Evolutionary conservation across 345 rosid genomes (phyloP), one percentile per base, ranked within the genome.

Genomic region (Bruguiera sexangula): DNA sequence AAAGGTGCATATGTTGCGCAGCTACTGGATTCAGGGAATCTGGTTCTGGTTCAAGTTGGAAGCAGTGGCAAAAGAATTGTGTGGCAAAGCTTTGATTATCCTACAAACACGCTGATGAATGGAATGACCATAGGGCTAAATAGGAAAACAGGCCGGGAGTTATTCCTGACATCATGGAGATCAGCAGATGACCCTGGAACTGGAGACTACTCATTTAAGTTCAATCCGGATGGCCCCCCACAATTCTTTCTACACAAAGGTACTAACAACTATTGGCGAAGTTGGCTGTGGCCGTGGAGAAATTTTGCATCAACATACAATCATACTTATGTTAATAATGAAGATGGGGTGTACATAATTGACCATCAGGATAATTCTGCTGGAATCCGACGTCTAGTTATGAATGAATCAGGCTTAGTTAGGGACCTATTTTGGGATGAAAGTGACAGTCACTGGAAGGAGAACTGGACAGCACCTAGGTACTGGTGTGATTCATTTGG

Each of bases 51-150:
- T 2, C 26, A 57, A 31, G 27, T 31, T 2, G 63, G 19, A 15
- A 51, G n/a, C 6, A 53, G 1, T 7, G 0, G 50, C 8, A 53
- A 65, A 30, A 39, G 24, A 6, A 9, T 69, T 30, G 2, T 73
- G 4, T 80, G 83, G 82, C 80, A 82, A 53, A 82, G 81, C 64
- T 82, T 79, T 56, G 80, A 79, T 72, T n/a, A 69, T 26, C 86
- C 82, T 0, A 67, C 83, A 0, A 51, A 78, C 32, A 72, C 73
- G 0, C 0, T 76, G 15, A 31, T 82, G 0, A 75, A 70, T 6
- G 71, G 68, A 4, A 68, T 71, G 79, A 73, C 65, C 34, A 0
- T 66, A 0, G 82, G 84, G 37, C 16, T 62, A 60, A 54, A 78
- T 20, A 32, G 6, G 6, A 70, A 51, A 67, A 72, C 65, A 6